A percentile compares a stretch with the other conserved stretches of the same genome.
These are phyloP conservation scores for Solanum hybrid DNA, from an alignment of 305 asterid genomes.

Conservation along the genomic window DNA sequence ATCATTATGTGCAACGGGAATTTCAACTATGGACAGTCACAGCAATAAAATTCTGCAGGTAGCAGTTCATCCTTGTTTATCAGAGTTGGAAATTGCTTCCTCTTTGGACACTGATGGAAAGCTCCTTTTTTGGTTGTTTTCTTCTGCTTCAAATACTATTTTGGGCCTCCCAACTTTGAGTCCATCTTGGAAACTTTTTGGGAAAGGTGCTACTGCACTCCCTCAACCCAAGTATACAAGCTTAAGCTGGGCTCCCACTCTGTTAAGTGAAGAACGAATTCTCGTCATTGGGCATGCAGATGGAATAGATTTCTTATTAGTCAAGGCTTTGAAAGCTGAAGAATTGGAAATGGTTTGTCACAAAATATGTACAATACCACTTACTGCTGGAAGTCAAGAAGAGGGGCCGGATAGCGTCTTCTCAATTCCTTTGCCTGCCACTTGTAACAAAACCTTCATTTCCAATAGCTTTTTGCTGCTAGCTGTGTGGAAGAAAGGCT, in stretches of 20 bases:
- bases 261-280: slow-evolving; percentile 39
- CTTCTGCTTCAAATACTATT: slow-evolving; percentile 43
- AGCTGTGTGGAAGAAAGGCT: slow-evolving; percentile 61
- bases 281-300: slow-evolving; percentile 70
- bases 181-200: slow-evolving; percentile 56
- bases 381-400: slow-evolving; percentile 30
- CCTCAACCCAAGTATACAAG: slow-evolving; percentile 51
- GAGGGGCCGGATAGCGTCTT: slow-evolving; percentile 47
- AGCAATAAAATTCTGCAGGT: slow-evolving; percentile 60
- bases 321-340: slow-evolving; percentile 29
- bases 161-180: slow-evolving; percentile 53
- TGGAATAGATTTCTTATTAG: slow-evolving; percentile 63
- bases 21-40: slow-evolving; percentile 56
- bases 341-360: slow-evolving; percentile 32
- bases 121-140: slow-evolving; percentile 73
- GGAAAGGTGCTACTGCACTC: slow-evolving; percentile 26
- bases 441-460: slow-evolving; percentile 33
- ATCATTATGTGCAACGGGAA: slow-evolving; percentile 39
- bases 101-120: slow-evolving; percentile 70
- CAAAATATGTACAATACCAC: slow-evolving; percentile 48
- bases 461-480: slow-evolving; percentile 61
- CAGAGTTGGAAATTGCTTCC: slow-evolving; percentile 65
- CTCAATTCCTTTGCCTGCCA: slow-evolving; percentile 55
- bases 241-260: slow-evolving; percentile 78
- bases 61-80: slow-evolving; percentile 64